Evolutionary conservation across 495 filamentous ascomycete species (phyloP), one percentile per base, ranked within the genome.

Genomic region (Cetradonia linearis): DNA sequence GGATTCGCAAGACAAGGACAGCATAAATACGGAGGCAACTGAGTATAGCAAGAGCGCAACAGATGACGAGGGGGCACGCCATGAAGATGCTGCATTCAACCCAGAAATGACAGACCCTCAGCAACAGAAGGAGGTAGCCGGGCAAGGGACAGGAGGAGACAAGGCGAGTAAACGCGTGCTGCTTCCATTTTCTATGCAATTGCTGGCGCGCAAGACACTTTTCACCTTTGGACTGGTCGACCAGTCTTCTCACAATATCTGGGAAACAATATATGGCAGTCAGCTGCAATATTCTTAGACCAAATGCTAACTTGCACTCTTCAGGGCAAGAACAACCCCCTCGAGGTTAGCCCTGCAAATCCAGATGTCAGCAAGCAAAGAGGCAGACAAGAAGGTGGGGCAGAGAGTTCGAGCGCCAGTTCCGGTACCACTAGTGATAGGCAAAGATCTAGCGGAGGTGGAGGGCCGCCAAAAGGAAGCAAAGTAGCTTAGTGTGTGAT

Each of bases 261-360:
- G 40, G 34, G 16, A 61, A 13, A 23, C 1, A 5, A n/a, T 16
- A 46, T 8, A 46, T 18, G 42, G 23, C 8, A 10, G 9, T 46
- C 42, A 8, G 20, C n/a, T 46, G 20, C 20, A 10, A 11, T n/a
- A n/a, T 20, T 23, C 8, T 20, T 46, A 25, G 42, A 46, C 5
- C 40, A 2, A 50, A 2, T 23, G 23, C 54, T 50, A 25, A 56
- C 16, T 14, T 40, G 2, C 50, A 10, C 31, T 49, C 14, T 9
- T 54, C 31, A 64, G 61, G 55, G 48, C 33, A 55, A 62, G 10
- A 67, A 69, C 40, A 77, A 80, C 61, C 78, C 84, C 8, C 68
- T 86, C 27, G 72, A 85, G 28, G 77, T 85, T 48, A 83, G 79
- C 52, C 77, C 80, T 0, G 81, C 78, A 25, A 86, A 87, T 66